phyloP scores from a whole-genome alignment of 106 monocot genomes.

The Iris macrosiphon region DNA sequence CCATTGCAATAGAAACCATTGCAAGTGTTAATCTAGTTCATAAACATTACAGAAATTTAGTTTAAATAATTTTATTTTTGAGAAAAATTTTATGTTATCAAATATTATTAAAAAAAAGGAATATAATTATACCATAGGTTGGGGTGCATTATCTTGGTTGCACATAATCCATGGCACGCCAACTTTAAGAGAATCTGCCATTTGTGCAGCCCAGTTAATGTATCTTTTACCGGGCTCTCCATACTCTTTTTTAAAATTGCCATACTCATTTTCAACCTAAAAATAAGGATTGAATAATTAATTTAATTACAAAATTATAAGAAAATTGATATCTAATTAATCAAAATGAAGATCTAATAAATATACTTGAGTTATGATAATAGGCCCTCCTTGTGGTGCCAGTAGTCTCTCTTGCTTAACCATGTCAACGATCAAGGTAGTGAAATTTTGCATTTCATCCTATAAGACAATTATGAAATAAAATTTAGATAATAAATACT shows the following conservation, averaged over 20 bases:
- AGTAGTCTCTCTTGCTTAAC: conserved; percentile 20
- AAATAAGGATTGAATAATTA: not conserved
- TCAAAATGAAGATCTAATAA: too few relatives aligned
- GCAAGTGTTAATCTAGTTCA: conserved; percentile 44
- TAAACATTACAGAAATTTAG: too few relatives aligned
- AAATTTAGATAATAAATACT: not conserved
- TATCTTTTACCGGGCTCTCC: conserved; percentile 22
- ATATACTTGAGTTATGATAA: conserved; percentile 50
- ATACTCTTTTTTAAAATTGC: not conserved
- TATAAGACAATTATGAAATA: conserved; percentile 1
- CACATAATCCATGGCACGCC: conserved; percentile 42
- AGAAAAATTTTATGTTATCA: too few relatives aligned
- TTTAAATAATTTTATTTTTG: too few relatives aligned
- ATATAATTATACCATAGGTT: conserved; percentile 36
- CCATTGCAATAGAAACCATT: conserved; percentile 33
- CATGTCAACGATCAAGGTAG: conserved; percentile 35
- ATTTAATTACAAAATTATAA: too few relatives aligned
- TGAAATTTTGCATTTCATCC: conserved; percentile 51
- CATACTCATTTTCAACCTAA: conserved; percentile 41
- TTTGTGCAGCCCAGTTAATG: conserved; percentile 21
- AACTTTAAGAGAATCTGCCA: conserved; percentile 20
- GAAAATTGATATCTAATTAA: too few relatives aligned
- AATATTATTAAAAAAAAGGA: too few relatives aligned
- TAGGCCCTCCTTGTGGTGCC: conserved; percentile 52
- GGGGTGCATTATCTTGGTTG: conserved; percentile 24